Evolutionary conservation across 805 yeast genomes (phyloP).

Genomic region (Teunomyces funiuensis): DNA sequence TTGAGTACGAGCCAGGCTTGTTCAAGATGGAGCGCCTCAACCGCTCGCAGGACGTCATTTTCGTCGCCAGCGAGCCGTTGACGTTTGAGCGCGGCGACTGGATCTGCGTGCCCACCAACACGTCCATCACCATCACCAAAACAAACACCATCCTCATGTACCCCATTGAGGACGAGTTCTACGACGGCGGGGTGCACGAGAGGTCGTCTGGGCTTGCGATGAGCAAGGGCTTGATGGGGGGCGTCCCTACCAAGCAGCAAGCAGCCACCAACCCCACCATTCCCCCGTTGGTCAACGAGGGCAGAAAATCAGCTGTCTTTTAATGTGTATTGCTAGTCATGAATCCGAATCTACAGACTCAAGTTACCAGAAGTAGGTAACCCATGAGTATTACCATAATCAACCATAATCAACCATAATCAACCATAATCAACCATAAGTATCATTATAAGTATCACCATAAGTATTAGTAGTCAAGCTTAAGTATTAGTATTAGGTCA

Average conservation of each 20-base stretch:
- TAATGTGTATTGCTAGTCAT: constrained; percentile 5
- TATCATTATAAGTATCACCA: too few species aligned
- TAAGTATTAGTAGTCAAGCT: too few species aligned
- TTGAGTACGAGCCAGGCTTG: constrained; percentile 87
- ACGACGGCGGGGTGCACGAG: constrained; percentile 62
- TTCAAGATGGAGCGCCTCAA: constrained; percentile 93
- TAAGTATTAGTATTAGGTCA: too few species aligned
- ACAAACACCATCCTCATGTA: constrained; percentile 83
- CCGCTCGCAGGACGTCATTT: constrained; percentile 89
- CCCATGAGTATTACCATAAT: background rate
- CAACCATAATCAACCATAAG: too few species aligned
- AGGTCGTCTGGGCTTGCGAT: constrained; percentile 84
- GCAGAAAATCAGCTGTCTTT: too few species aligned
- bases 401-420: too few species aligned
- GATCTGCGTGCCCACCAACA: constrained; percentile 95
- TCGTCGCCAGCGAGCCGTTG: constrained; percentile 95
- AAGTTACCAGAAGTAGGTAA: background rate
- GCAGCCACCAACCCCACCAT: constrained; percentile 25
- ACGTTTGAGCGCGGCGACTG: constrained; percentile 97
- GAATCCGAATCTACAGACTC: background rate
- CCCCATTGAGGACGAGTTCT: constrained; percentile 89
- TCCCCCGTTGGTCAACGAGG: constrained; percentile 40
- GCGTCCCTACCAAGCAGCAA: constrained; percentile 63
- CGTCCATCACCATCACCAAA: constrained; percentile 73
- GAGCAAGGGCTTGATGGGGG: constrained; percentile 89